phyloP scores from a whole-genome alignment of 805 yeast genomes.

The Ogataea saltuana region DNA sequence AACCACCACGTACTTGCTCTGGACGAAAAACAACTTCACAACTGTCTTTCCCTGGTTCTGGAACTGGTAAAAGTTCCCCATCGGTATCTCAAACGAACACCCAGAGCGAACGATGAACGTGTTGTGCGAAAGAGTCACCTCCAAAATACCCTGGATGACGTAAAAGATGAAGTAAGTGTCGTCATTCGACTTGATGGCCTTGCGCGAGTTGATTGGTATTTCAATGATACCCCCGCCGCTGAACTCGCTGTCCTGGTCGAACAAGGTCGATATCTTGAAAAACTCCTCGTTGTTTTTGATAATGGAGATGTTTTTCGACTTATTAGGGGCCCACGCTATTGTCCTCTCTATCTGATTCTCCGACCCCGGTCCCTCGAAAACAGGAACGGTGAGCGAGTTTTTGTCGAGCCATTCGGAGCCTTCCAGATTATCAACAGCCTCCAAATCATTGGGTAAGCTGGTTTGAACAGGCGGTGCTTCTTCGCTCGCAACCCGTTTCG shows the following conservation, averaged over 20 bases:
- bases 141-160: constrained; percentile 68
- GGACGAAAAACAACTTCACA: constrained; percentile 75
- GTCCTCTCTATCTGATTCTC: constrained; percentile 44
- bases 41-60: constrained; percentile 57
- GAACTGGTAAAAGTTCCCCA: constrained; percentile 71
- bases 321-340: constrained; percentile 67
- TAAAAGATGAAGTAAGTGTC: constrained; percentile 73
- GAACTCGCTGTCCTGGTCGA: constrained; percentile 59
- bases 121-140: constrained; percentile 61
- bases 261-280: constrained; percentile 63
- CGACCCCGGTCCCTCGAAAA: constrained; percentile 51
- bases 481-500: constrained; percentile 11
- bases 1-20: constrained; percentile 49
- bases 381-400: constrained; percentile 45
- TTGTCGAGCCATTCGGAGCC: constrained; percentile 56
- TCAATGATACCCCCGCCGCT: constrained; percentile 75
- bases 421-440: constrained; percentile 34
- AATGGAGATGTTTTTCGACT: constrained; percentile 46
- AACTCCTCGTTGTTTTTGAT: constrained; percentile 47
- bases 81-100: constrained; percentile 79
- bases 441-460: constrained; percentile 39
- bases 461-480: constrained; percentile 33
- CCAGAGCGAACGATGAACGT: constrained; percentile 66
- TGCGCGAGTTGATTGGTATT: constrained; percentile 61
- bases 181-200: constrained; percentile 60